Evolutionary conservation across 129 eudicot genomes (phyloP), one percentile per base, ranked within the genome.

Genomic region (Scalesia atractyloides): DNA sequence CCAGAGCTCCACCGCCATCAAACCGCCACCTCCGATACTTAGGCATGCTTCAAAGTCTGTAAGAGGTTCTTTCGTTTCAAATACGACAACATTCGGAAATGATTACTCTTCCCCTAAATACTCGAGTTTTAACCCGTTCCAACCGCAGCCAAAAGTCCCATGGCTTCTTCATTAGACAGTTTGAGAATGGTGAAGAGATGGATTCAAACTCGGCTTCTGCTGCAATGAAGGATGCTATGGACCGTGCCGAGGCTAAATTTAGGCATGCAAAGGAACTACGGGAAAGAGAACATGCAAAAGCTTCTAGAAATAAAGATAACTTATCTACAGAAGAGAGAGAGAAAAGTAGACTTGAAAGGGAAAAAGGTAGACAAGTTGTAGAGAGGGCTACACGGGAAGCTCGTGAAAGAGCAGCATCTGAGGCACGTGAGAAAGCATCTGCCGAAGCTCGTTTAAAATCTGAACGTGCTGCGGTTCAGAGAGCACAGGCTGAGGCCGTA

Each of bases 401-500:
- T 22, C 92, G 91, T 51, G 97, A 85, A 78, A 83, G 95, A 80
- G 90, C 90, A 78, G 86, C 84, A 48, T 61, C 76, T 44, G 90
- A 73, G 57, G 93, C 90, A 49, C 82, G 89, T 33, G 89, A 88
- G 64, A 84, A 82, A 74, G 93, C 93, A 10, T 70, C 86, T 57
- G 82, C 90, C 26, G 97, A 89, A 66, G 88, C 96, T 46, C 98
- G 96, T 39, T 70, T 83, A 58, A 87, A 75, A 81, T 75, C 83
- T 51, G 96, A 92, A 73, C 82, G 88, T 63, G 84, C 81, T 70
- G 98, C 95, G n/a, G 98, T 92, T 70, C 96, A 87, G 80, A 85
- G 96, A 79, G 98, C 87, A 54, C 96, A 92, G 73, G 95, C 95
- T 51, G 98, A 92, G 81, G 98, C 98, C 98, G 98, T 63, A 95